phyloP scores from a whole-genome alignment of 176 grass and related monocot genomes.

The Otatea glauca region DNA sequence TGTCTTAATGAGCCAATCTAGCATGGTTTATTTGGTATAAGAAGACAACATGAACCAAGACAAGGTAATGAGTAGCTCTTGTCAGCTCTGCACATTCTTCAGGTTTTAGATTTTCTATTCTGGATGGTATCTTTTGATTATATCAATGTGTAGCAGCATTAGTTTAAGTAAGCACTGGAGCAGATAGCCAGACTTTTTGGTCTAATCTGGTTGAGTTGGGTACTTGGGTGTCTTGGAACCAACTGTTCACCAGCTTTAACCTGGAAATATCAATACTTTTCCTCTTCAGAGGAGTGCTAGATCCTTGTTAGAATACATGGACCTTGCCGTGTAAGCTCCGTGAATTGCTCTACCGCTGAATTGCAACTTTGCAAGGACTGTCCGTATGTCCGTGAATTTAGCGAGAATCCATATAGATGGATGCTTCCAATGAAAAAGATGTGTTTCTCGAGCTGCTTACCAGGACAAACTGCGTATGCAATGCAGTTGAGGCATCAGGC shows the following conservation, averaged over 20 bases:
- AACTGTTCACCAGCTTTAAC: not conserved
- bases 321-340: not conserved
- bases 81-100: conserved; percentile 40
- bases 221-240: not conserved
- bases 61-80: conserved; percentile 10
- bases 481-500: too few species aligned
- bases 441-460: not conserved
- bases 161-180: conserved; percentile 21
- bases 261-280: not conserved
- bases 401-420: conserved; percentile 17
- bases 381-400: not conserved
- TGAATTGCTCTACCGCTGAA: not conserved
- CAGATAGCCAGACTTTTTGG: not conserved
- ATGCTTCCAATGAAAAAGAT: conserved; percentile 14
- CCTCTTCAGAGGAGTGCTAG: not conserved
- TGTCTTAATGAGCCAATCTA: conserved; percentile 7
- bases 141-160: conserved; percentile 18
- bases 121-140: conserved; percentile 2
- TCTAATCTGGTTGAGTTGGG: not conserved
- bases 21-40: not conserved
- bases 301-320: not conserved
- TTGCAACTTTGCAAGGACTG: not conserved
- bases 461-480: too few species aligned
- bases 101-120: not conserved
- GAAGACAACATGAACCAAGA: conserved; percentile 1